Percentiles rank a stretch among this genome's conserved stretches.
phyloP scores from a whole-genome alignment of 2,329 filamentous ascomycete species.

The Beauveria australis region DNA sequence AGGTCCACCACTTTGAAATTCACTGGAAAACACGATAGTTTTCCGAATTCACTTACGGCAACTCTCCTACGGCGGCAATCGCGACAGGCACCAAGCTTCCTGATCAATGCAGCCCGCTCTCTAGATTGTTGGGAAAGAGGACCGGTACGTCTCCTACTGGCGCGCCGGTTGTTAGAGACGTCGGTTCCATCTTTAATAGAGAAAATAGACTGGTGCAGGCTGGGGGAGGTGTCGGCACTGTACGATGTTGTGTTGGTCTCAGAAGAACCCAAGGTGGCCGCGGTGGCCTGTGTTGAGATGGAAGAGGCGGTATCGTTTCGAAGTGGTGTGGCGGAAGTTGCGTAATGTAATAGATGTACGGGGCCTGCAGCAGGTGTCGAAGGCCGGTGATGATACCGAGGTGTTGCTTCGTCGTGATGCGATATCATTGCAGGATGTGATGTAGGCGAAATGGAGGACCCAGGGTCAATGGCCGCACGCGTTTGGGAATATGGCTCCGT shows the following conservation, averaged over 20 bases:
- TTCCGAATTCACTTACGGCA: slow-evolving; percentile 39
- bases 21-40: neutral
- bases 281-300: slow-evolving; percentile 39
- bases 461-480: slow-evolving; percentile 1
- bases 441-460: slow-evolving; percentile 9
- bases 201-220: slow-evolving; percentile 43
- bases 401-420: slow-evolving; percentile 4
- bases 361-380: slow-evolving; percentile 17
- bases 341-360: slow-evolving; percentile 21
- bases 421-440: slow-evolving; percentile 7
- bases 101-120: slow-evolving; percentile 50
- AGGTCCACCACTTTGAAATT: neutral
- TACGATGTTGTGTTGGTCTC: slow-evolving; percentile 22
- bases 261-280: slow-evolving; percentile 26
- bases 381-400: slow-evolving; percentile 7
- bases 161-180: slow-evolving; percentile 43
- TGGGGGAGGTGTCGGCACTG: slow-evolving; percentile 39
- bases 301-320: slow-evolving; percentile 45
- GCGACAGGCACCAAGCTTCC: slow-evolving; percentile 49
- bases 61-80: slow-evolving; percentile 50
- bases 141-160: slow-evolving; percentile 50
- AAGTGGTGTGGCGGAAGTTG: slow-evolving; percentile 15
- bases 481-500: neutral
- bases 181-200: slow-evolving; percentile 48
- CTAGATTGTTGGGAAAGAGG: slow-evolving; percentile 50